Base-by-base conservation (phyloP, 2,329 filamentous ascomycete genomes). In the Penicillium sp. region DNA sequence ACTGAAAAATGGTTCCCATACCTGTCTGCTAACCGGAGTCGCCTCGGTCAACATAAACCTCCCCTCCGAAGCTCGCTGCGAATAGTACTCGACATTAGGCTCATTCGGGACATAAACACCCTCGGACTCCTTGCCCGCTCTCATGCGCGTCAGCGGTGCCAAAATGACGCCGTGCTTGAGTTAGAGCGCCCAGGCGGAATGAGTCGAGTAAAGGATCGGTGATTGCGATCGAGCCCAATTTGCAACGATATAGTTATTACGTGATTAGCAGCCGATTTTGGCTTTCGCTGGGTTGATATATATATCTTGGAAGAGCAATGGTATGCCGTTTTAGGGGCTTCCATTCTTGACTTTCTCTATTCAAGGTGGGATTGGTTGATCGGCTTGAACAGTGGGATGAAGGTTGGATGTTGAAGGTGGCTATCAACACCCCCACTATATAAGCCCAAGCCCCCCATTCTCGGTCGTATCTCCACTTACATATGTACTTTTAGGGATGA, bases 41-140 rank as follows among this genome's bases (percentile, higher is more conserved):
- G 69, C 72, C 49, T 74, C 72, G 4, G 69, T 71, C 20, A 75
- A 34, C 51, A 69, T 63, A 5, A 75, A 65, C 1, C 71, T 71
- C 11, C 71, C 72, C 14, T 65, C 55, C 1, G 66, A 65, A 3
- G 72, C 72, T 5, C 72, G 65, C 50, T 74, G 72, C 6, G 53
- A 46, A 55, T 73, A 72, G 53, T 72, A 72, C 48, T 70, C 61
- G 9, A 64, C 64, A 31, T 63, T 67, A 9, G 71, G 54, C 13
- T 67, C 67, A 26, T 63, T 66, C 4, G 69, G 69, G 1, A 69
- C 68, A 43, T 62, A 70, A 0, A 72, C 63, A 4, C 69, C 69
- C 7, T 70, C 64, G 2, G 64, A 64, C 50, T 70, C 68, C 29
- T 64, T 66, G 0, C 60, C 61, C 2, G 62, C 56, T 38, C 68